These are phyloP conservation scores for Micractinium conductrix DNA, from an alignment of 139 green algal genomes.

Conservation along the genomic window DNA sequence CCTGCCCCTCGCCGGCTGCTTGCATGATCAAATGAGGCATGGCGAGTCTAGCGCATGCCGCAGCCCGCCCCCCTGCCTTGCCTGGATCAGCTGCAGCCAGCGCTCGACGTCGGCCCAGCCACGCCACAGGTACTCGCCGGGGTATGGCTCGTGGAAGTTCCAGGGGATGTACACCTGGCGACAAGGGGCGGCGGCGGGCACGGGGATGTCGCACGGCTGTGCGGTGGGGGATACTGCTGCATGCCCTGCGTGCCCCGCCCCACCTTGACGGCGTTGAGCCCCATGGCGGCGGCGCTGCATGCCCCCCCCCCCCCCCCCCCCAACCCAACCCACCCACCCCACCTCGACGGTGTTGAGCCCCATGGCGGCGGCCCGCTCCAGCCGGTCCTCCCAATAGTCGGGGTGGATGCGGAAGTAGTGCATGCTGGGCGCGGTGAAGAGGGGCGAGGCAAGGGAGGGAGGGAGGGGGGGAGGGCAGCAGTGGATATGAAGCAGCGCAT, in stretches of 20 bases:
- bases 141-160: constrained; percentile 67
- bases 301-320: too few relatives aligned
- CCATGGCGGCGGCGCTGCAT: constrained; percentile 55
- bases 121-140: constrained; percentile 43
- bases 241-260: background rate
- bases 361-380: constrained; percentile 51
- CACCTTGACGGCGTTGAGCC: constrained; percentile 64
- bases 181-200: background rate
- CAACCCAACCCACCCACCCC: background rate
- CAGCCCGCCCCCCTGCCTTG: too few relatives aligned
- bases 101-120: constrained; percentile 44
- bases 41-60: too few relatives aligned
- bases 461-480: background rate
- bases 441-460: background rate
- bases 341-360: constrained; percentile 66
- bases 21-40: too few relatives aligned
- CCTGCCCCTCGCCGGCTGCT: too few relatives aligned
- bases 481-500: too few relatives aligned
- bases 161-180: constrained; percentile 63
- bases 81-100: constrained; percentile 49
- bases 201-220: background rate
- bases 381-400: constrained; percentile 58
- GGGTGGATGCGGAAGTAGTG: constrained; percentile 70
- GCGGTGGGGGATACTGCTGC: background rate
- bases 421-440: constrained; percentile 33